These are phyloP conservation scores for Nakaseomyces glabratus DNA, from an alignment of 1,139 yeast genomes.

Conservation along the genomic window DNA sequence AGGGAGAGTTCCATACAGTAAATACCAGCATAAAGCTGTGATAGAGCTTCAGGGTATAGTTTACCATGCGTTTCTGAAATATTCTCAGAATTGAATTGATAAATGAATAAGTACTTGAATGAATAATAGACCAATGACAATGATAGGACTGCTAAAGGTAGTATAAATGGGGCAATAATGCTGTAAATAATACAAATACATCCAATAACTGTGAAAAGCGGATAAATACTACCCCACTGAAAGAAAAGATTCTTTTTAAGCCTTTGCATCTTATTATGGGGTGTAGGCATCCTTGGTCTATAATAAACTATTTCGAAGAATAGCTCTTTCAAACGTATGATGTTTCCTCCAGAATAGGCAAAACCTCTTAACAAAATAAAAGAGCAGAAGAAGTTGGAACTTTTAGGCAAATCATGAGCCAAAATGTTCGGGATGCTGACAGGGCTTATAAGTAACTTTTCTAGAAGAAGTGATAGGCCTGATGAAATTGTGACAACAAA, in stretches of 20 bases:
- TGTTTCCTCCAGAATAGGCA: slow-evolving; percentile 59
- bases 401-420: slow-evolving; percentile 70
- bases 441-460: slow-evolving; percentile 60
- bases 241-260: slow-evolving; percentile 39
- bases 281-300: slow-evolving; percentile 43
- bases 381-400: slow-evolving; percentile 74
- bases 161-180: slow-evolving; percentile 68
- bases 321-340: slow-evolving; percentile 47
- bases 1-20: slow-evolving; percentile 73
- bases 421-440: slow-evolving; percentile 59
- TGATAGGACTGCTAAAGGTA: slow-evolving; percentile 52
- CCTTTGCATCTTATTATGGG: slow-evolving; percentile 46
- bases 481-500: slow-evolving; percentile 80
- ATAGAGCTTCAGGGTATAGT: slow-evolving; percentile 62
- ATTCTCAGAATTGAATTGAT: slow-evolving; percentile 42
- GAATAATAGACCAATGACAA: slow-evolving; percentile 51
- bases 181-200: slow-evolving; percentile 71
- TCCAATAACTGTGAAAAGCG: slow-evolving; percentile 65
- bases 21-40: slow-evolving; percentile 69
- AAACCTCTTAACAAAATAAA: slow-evolving; percentile 65
- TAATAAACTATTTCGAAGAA: slow-evolving; percentile 35
- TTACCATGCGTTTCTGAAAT: slow-evolving; percentile 60
- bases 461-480: slow-evolving; percentile 60
- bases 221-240: slow-evolving; percentile 73
- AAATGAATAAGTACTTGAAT: slow-evolving; percentile 59